Base-by-base conservation (phyloP, 768 basidiomycete species). In the Clitopilus passeckerianus region DNA sequence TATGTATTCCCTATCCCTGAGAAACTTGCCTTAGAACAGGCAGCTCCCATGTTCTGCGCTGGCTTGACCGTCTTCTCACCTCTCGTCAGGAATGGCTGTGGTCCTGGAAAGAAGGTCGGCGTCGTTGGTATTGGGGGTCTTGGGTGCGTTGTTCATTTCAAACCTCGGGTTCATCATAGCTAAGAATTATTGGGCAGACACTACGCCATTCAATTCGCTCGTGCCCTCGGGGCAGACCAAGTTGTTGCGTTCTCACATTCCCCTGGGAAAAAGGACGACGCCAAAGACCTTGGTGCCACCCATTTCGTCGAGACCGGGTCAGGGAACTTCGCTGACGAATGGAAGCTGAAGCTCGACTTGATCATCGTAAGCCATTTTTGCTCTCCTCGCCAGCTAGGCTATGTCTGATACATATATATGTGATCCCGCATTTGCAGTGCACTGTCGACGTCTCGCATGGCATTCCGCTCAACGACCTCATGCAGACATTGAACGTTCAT, bases 51-150 rank as follows among this genome's bases (percentile, higher is more conserved):
- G 80, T 69, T 87, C 52, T 89, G 85, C 65, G 87, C 76, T 6
- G 86, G 86, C 27, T 67, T 86, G n/a, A 87, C 86, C 6, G 80
- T 83, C 7, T 86, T 75, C 72, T 85, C 84, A 0, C 86, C 87
- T 12, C 72, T 89, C 18, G 74, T 76, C 24, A 73, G 80, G 30
- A 79, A 84, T 69, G 80, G 80, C 33, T 68, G 63, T 58, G 85
- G 85, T 0, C 82, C 84, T 0, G 86, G 86, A 44, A 86, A 83
- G 72, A 80, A 77, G 61, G 82, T 90, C 63, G 88, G 86, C 46
- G 70, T 90, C 44, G 74, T 89, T 61, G 86, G 87, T 44, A 79
- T 90, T 35, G 86, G 86, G 35, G 86, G 86, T 18, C 73, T 87
- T 18, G 82, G 81, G 74, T 74, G 52, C 24, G 66, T 34, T n/a